A percentile compares a stretch with the other conserved stretches of the same genome.
phyloP scores from a whole-genome alignment of 2,329 filamentous ascomycete species.

The Cladosporium sp. region DNA sequence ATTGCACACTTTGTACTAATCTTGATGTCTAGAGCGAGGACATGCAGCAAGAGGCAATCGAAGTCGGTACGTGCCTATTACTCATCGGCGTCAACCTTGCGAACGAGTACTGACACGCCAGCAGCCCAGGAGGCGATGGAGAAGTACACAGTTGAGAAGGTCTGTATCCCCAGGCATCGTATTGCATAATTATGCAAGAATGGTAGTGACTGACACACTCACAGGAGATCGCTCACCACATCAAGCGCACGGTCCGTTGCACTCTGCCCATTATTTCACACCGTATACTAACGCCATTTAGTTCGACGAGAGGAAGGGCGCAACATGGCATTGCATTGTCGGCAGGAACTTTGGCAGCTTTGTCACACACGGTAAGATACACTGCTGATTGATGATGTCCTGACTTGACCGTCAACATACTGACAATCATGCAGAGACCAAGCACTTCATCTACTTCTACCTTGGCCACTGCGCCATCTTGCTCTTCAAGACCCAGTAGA shows the following conservation, averaged over 20 bases:
- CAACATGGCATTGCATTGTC: constrained; percentile 99
- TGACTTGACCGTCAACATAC: not conserved
- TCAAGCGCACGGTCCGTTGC: constrained; percentile 77
- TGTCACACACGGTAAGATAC: constrained; percentile 81
- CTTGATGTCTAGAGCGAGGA: constrained; percentile 73
- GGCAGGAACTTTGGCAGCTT: constrained; percentile 99
- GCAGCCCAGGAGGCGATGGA: constrained; percentile 70
- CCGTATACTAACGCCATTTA: constrained; percentile 43
- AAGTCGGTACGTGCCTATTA: constrained; percentile 71
- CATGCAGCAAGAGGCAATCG: constrained; percentile 93
- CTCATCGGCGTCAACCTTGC: not conserved
- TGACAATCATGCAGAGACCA: constrained; percentile 69
- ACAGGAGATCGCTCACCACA: constrained; percentile 91
- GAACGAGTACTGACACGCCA: constrained; percentile 22
- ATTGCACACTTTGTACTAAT: not conserved
- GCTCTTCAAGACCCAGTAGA: constrained; percentile 96
- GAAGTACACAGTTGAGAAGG: constrained; percentile 72
- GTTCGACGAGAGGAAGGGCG: constrained; percentile 96
- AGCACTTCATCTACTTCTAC: constrained; percentile 99
- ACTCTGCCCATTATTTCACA: not conserved
- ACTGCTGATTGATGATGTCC: not conserved
- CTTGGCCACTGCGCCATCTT: constrained; percentile 97
- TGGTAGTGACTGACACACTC: not conserved
- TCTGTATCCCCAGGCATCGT: constrained; percentile 33
- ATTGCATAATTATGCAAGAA: too few relatives aligned